phyloP scores from a whole-genome alignment of 352 stramenopile species.

The Phytophthora constricta region DNA sequence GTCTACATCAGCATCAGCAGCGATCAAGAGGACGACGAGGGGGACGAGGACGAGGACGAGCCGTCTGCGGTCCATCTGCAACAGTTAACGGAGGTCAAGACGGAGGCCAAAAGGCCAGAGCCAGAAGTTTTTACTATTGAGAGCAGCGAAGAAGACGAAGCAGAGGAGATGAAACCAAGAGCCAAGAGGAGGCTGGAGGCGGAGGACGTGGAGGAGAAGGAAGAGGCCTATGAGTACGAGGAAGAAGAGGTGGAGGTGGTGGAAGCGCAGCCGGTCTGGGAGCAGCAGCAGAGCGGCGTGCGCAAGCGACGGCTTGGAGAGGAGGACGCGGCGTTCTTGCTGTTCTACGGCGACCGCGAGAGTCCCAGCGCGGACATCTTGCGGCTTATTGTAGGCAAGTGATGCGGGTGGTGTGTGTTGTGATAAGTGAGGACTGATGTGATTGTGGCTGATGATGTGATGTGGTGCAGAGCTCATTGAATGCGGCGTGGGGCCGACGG shows the following conservation, averaged over 20 bases:
- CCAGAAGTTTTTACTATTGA: slow-evolving; percentile 45
- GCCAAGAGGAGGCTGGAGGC: slow-evolving; percentile 36
- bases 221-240: slow-evolving; percentile 39
- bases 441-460: slow-evolving; percentile 4
- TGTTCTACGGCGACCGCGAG: slow-evolving; percentile 72
- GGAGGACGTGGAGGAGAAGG: slow-evolving; percentile 30
- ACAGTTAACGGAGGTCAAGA: slow-evolving; percentile 9
- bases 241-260: slow-evolving; percentile 14
- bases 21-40: slow-evolving; percentile 32
- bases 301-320: slow-evolving; percentile 53
- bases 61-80: not conserved
- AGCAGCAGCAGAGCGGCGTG: slow-evolving; percentile 20
- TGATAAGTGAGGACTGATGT: slow-evolving; percentile 1
- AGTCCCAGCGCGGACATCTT: slow-evolving; percentile 52
- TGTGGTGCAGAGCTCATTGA: slow-evolving; percentile 57
- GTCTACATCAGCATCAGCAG: slow-evolving; percentile 67
- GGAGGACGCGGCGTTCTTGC: slow-evolving; percentile 69
- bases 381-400: slow-evolving; percentile 65
- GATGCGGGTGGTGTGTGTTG: not conserved
- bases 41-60: slow-evolving; percentile 20
- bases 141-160: slow-evolving; percentile 34
- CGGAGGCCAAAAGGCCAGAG: not conserved
- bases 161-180: slow-evolving; percentile 35
- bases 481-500: slow-evolving; percentile 39
- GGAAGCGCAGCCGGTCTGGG: slow-evolving; percentile 10